phyloP scores from a whole-genome alignment of 345 rosid species.

The Aquilaria malaccensis region DNA sequence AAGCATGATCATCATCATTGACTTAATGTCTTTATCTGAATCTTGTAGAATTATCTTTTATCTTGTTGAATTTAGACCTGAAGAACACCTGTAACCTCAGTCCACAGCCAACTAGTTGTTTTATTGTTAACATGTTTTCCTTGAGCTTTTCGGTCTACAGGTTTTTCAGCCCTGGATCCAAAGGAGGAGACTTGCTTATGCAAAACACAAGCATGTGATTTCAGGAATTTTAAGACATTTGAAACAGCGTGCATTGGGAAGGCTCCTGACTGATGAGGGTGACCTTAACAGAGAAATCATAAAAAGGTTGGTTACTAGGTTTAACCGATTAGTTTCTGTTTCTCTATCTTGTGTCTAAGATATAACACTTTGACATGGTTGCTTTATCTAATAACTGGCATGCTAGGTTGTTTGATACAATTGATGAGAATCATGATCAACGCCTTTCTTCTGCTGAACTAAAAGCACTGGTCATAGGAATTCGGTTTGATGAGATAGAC shows the following conservation, averaged over 20 bases:
- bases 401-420: constrained; percentile 58
- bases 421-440: constrained; percentile 50
- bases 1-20: too few species aligned
- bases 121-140: neutral
- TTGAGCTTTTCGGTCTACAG: constrained; percentile 22
- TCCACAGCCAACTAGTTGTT: too few species aligned
- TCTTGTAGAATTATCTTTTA: too few species aligned
- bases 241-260: constrained; percentile 58
- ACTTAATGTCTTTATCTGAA: too few species aligned
- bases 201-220: constrained; percentile 64
- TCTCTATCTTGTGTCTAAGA: too few species aligned
- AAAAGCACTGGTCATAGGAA: constrained; percentile 66
- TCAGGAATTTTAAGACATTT: constrained; percentile 69
- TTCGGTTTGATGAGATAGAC: constrained; percentile 71
- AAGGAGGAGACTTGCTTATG: constrained; percentile 64
- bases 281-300: constrained; percentile 44
- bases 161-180: constrained; percentile 90
- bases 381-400: neutral
- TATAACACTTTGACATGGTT: too few species aligned
- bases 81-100: too few species aligned
- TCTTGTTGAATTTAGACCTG: too few species aligned
- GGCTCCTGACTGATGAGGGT: constrained; percentile 53
- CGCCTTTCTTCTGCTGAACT: constrained; percentile 46
- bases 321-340: neutral
- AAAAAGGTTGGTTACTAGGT: constrained; percentile 31